These are phyloP conservation scores for Verticillium dahliae DNA, from an alignment of 2,329 filamentous ascomycete species.

Conservation along the genomic window DNA sequence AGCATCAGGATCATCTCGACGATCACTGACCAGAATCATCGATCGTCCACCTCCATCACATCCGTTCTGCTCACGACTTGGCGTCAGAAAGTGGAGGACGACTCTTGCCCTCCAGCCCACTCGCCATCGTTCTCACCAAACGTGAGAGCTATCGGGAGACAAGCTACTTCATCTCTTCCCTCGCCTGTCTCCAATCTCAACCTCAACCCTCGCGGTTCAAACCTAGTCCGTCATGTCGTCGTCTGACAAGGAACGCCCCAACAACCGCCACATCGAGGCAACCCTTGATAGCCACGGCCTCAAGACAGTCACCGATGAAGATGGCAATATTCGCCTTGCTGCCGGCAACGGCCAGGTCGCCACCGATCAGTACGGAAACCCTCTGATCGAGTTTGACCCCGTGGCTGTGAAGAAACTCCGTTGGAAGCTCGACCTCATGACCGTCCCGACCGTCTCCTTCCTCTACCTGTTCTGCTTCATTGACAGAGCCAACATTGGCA, in stretches of 20 bases:
- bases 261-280: conserved; percentile 5
- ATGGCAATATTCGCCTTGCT: conserved; percentile 16
- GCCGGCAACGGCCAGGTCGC: conserved; percentile 37
- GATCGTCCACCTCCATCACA: neutral
- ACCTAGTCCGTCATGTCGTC: conserved; percentile 1
- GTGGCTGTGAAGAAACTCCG: conserved; percentile 51
- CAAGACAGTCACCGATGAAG: conserved; percentile 2
- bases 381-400: conserved; percentile 48
- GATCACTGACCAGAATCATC: neutral
- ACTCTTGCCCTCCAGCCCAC: too few relatives aligned
- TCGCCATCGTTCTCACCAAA: too few relatives aligned
- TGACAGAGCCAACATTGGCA: conserved; percentile 70
- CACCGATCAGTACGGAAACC: conserved; percentile 43
- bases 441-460: conserved; percentile 59
- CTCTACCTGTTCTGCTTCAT: conserved; percentile 71
- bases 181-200: too few relatives aligned
- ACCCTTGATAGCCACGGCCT: conserved; percentile 6
- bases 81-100: too few relatives aligned
- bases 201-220: too few relatives aligned
- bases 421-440: conserved; percentile 58
- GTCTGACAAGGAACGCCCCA: conserved; percentile 4
- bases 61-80: neutral
- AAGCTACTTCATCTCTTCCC: neutral
- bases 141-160: too few relatives aligned
- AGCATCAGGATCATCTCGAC: neutral